Percentiles rank a stretch among this genome's conserved stretches.
These are phyloP conservation scores for Didymella pinodella DNA, from an alignment of 2,329 filamentous ascomycete species.

Conservation along the genomic window DNA sequence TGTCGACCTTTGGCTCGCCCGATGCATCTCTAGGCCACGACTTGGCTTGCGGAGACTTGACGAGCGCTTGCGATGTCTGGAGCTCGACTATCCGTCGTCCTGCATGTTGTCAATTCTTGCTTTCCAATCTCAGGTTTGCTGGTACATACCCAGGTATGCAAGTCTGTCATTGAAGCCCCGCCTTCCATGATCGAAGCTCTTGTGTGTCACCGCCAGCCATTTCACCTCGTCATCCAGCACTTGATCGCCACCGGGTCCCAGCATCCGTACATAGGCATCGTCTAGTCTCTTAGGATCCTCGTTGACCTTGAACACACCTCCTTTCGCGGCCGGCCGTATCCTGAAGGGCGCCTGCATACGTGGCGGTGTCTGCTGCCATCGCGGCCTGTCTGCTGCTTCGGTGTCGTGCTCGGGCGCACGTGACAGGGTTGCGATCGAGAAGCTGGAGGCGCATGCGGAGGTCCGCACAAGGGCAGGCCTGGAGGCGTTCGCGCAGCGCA, in stretches of 20 bases:
- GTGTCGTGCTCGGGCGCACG: conserved; percentile 42
- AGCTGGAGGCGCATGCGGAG: conserved; percentile 43
- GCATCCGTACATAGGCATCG: conserved; percentile 75
- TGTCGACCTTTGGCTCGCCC: conserved; percentile 36
- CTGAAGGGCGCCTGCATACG: conserved; percentile 60
- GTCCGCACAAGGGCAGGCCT: conserved; percentile 42
- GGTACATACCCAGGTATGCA: conserved; percentile 78
- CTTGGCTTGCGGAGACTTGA: conserved; percentile 57
- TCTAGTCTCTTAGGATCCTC: conserved; percentile 76
- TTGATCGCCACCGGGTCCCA: conserved; percentile 75
- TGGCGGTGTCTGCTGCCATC: conserved; percentile 60
- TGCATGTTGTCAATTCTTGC: conserved; percentile 42
- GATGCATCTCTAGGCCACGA: conserved; percentile 31
- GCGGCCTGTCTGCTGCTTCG: conserved; percentile 49
- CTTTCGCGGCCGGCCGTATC: conserved; percentile 64
- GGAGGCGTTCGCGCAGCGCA: conserved; percentile 36
- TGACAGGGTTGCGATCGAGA: conserved; percentile 39
- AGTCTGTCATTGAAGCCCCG: conserved; percentile 94
- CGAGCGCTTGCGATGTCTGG: conserved; percentile 69
- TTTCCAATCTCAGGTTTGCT: neutral
- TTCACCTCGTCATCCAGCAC: conserved; percentile 89
- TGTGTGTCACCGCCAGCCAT: conserved; percentile 96
- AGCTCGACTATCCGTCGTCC: conserved; percentile 71
- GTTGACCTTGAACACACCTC: conserved; percentile 74
- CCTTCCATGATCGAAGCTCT: conserved; percentile 95